Base-by-base conservation (phyloP, 345 rosid genomes). In the Lepidium didymum region DNA sequence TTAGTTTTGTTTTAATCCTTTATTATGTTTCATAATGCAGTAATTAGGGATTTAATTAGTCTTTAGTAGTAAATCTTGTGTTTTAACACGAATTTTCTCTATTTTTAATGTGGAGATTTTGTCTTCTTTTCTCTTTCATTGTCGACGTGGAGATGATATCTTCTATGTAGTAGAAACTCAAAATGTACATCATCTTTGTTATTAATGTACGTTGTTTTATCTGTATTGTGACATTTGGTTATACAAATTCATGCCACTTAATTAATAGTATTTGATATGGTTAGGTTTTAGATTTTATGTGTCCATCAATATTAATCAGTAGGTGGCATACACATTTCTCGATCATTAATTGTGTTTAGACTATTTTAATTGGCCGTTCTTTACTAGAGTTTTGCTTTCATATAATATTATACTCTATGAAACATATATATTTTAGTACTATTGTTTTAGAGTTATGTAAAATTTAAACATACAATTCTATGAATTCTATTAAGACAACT, bases 1-100 rank as follows among this genome's bases (percentile, higher is more conserved):
- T 69, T 69, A 50, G 23, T 60, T 49, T 69, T 50, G 60, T 51
- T 51, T 27, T 6, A 70, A 41, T 60, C 53, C 35, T 69, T 52
- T 31, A 31, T 41, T 51, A 61, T 52, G 34, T 35, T 35, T 54
- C 12, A 34, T 41, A 19, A 41, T 69, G 43, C 27, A 70, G 55
- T 70, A 19, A 60, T 33, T 51, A 70, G 29, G 67, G 56, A 43
- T 43, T 62, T 29, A 27, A 5, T 62, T 61, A 62, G 29, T 70
- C 56, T 11, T 21, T 9, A 19, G 31, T 38, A 31, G 38, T 41
- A 53, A 49, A 50, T 50, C 18, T 50, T 29, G 19, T 60, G 44
- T 19, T 34, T 61, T 41, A 52, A 70, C 61, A 50, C 36, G 38
- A 27, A 27, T 37, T 11, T 25, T 57, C 23, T 44, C 42, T 41